phyloP scores from a whole-genome alignment of 306 rosid genomes.

The Pterocarpus macrocarpus region DNA sequence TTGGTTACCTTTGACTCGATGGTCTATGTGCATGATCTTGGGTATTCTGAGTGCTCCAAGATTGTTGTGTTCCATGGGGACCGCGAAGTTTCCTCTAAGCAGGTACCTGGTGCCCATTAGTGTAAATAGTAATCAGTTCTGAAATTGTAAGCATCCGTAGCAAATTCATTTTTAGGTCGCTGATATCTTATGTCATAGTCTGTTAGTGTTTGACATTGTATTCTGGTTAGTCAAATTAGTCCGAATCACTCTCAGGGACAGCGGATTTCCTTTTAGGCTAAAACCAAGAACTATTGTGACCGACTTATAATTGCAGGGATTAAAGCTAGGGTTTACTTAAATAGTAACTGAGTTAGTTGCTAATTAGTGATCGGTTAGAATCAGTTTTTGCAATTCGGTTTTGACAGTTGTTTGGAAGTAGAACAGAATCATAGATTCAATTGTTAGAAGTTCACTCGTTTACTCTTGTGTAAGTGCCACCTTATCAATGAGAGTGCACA shows the following conservation, averaged over 20 bases:
- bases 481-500: background rate
- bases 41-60: constrained; percentile 68
- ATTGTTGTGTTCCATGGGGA: constrained; percentile 66
- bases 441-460: background rate
- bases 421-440: background rate
- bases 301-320: background rate
- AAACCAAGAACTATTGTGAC: background rate
- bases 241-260: background rate
- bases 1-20: constrained; percentile 80
- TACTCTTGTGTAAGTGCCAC: background rate
- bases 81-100: constrained; percentile 68
- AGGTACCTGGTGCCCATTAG: constrained; percentile 52
- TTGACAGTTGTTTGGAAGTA: background rate
- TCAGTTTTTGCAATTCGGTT: background rate
- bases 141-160: no score
- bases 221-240: background rate
- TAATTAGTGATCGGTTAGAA: background rate
- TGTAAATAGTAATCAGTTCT: no score
- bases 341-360: background rate
- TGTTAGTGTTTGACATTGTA: background rate
- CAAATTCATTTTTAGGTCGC: background rate
- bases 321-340: background rate
- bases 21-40: constrained; percentile 78
- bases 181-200: background rate
- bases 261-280: background rate